A percentile compares a stretch with the other conserved stretches of the same genome.
Conservation (phyloP, 2,329 filamentous ascomycete species). For the Calonectria multiphialidica region DNA sequence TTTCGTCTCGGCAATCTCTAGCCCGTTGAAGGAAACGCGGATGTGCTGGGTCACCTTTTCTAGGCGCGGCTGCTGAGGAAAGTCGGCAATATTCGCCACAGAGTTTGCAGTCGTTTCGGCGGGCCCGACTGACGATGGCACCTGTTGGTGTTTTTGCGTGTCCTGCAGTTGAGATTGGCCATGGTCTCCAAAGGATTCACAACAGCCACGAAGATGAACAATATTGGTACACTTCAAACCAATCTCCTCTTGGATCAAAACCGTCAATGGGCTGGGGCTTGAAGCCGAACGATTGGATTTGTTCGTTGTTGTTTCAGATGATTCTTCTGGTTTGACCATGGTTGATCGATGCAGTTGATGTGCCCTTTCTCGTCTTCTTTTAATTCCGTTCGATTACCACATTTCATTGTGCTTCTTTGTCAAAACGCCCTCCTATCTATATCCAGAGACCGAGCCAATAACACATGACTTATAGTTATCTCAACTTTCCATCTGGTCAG, state of each 20-base stretch:
- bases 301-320: neutral
- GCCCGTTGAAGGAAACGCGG: conserved; percentile 66
- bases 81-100: neutral
- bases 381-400: too few species aligned
- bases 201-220: neutral
- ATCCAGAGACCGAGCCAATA: neutral
- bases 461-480: neutral
- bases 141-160: neutral
- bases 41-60: conserved; percentile 44
- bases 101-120: neutral
- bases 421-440: neutral
- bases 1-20: conserved; percentile 62
- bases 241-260: neutral
- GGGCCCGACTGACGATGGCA: neutral
- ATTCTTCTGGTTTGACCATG: neutral
- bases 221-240: neutral
- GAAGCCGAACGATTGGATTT: too few species aligned
- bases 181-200: neutral
- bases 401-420: neutral
- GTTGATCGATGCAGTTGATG: neutral
- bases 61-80: neutral
- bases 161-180: neutral
- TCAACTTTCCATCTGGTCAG: neutral
- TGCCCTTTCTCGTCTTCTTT: neutral
- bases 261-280: neutral